Conservation (phyloP, 495 filamentous ascomycete genomes). For the Astrothelium subdiscretum region DNA sequence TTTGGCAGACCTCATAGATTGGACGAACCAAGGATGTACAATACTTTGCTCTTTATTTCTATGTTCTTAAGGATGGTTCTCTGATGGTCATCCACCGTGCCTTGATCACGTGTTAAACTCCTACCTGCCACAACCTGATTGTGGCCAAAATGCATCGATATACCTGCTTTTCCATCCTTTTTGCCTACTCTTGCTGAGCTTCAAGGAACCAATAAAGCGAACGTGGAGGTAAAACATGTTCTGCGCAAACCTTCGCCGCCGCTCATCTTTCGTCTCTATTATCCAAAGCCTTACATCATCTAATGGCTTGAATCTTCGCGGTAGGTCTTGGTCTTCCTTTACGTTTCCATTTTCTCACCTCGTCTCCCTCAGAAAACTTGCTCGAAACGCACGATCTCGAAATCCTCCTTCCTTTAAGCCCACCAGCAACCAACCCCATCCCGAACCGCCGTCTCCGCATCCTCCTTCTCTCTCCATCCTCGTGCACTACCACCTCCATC, state of each 20-base stretch:
- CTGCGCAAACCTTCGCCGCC: constrained; percentile 43
- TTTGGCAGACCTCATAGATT: neutral
- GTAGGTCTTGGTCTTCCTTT: constrained; percentile 22
- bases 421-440: constrained; percentile 3
- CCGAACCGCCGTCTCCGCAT: constrained; percentile 28
- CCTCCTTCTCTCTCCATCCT: constrained; percentile 42
- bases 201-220: no score
- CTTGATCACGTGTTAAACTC: neutral
- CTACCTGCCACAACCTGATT: no score
- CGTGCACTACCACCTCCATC: constrained; percentile 25
- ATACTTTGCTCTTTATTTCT: neutral
- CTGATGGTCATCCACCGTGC: no score
- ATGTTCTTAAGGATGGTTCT: neutral
- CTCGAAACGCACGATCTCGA: constrained; percentile 45
- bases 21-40: neutral
- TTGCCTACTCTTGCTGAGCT: no score
- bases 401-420: constrained; percentile 26
- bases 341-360: neutral
- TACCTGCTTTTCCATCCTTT: no score
- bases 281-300: constrained; percentile 33
- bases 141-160: no score
- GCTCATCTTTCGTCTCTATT: constrained; percentile 38
- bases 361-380: constrained; percentile 30
- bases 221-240: constrained; percentile 27
- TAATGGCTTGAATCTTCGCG: constrained; percentile 34